These are phyloP conservation scores for Marchantia paleacea DNA, from an alignment of 225 moss, liverwort and hornwort species.

Conservation along the genomic window DNA sequence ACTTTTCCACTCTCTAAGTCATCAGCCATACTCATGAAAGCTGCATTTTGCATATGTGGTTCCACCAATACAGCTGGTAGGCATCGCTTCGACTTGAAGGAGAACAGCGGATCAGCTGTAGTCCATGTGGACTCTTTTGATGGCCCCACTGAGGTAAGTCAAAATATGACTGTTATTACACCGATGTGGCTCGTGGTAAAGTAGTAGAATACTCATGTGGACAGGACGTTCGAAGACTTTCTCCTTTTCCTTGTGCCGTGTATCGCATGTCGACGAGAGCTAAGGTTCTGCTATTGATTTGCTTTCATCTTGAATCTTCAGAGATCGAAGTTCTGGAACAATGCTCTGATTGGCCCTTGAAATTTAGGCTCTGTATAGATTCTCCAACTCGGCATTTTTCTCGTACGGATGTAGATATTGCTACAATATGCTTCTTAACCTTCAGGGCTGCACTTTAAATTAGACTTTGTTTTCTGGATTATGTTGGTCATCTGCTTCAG, in stretches of 20 bases:
- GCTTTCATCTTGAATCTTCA: not conserved
- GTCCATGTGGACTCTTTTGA: constrained; percentile 3
- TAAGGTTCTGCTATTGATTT: not conserved
- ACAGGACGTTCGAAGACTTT: too few relatives aligned
- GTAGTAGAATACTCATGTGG: too few relatives aligned
- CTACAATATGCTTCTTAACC: not conserved
- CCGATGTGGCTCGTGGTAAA: too few relatives aligned
- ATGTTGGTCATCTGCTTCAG: not conserved
- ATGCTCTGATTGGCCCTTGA: not conserved
- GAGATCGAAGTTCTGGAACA: not conserved
- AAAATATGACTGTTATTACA: not conserved
- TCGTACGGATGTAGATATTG: not conserved
- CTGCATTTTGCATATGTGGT: not conserved
- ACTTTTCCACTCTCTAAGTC: not conserved
- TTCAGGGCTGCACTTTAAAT: not conserved
- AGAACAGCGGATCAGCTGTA: not conserved
- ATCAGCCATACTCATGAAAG: not conserved
- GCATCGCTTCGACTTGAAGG: constrained; percentile 14
- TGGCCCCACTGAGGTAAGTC: constrained; percentile 16
- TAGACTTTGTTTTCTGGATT: not conserved
- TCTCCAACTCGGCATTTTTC: not conserved
- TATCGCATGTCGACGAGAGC: too few relatives aligned
- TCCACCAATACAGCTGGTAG: constrained; percentile 2
- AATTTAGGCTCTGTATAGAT: not conserved
- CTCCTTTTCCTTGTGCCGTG: too few relatives aligned